phyloP scores from a whole-genome alignment of 352 stramenopile species.

The Globisporangium okanoganense region DNA sequence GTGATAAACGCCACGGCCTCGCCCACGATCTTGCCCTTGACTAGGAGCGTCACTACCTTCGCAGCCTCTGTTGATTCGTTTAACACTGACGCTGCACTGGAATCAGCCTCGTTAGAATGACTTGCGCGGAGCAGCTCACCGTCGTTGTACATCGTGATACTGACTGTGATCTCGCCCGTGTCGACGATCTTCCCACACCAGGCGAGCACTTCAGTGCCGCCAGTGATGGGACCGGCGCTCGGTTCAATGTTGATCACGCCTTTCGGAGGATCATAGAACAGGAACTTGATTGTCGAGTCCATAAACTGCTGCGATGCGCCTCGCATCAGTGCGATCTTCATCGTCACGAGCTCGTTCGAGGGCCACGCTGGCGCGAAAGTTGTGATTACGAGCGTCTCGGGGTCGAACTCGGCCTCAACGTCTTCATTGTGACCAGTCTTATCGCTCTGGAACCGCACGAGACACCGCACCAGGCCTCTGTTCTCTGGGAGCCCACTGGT shows the following conservation, averaged over 20 bases:
- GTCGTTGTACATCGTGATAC: conserved; percentile 26
- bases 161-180: conserved; percentile 60
- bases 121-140: not conserved
- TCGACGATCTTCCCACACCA: conserved; percentile 67
- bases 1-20: conserved; percentile 53
- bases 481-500: conserved; percentile 39
- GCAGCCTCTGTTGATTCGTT: not conserved
- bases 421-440: conserved; percentile 18
- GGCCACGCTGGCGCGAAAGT: conserved; percentile 48
- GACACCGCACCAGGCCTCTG: conserved; percentile 30
- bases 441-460: conserved; percentile 48
- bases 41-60: conserved; percentile 17
- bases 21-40: conserved; percentile 56
- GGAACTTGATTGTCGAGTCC: conserved; percentile 45
- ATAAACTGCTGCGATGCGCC: conserved; percentile 29
- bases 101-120: not conserved
- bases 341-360: conserved; percentile 47
- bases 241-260: conserved; percentile 61
- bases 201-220: conserved; percentile 47
- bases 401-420: conserved; percentile 40
- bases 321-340: conserved; percentile 32
- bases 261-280: conserved; percentile 73
- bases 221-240: conserved; percentile 41
- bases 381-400: conserved; percentile 25
- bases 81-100: not conserved